Percentiles rank a stretch among this genome's conserved stretches.
These are phyloP conservation scores for Hibiscus trionum DNA, from an alignment of 345 rosid genomes.

Conservation along the genomic window DNA sequence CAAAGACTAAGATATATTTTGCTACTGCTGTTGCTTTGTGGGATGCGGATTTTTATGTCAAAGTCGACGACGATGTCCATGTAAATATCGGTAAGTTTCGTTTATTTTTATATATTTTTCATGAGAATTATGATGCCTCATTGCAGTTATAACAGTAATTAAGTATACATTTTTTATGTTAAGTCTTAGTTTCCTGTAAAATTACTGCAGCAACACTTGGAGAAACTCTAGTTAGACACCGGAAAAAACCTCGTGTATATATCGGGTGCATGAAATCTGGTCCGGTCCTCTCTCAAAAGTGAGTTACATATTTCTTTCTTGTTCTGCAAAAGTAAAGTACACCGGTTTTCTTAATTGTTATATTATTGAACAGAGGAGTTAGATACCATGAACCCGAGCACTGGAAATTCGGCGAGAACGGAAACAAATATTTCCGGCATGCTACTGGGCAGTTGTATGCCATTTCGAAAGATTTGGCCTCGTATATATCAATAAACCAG, in stretches of 20 bases:
- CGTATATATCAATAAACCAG: slow-evolving; percentile 94
- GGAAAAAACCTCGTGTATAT: slow-evolving; percentile 64
- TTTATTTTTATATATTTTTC: neutral
- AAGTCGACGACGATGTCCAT: slow-evolving; percentile 98
- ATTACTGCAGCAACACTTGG: slow-evolving; percentile 76
- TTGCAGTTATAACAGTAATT: neutral
- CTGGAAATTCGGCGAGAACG: slow-evolving; percentile 96
- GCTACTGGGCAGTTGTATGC: slow-evolving; percentile 96
- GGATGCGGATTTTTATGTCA: slow-evolving; percentile 97
- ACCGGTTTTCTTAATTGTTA: neutral
- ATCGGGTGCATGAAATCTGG: slow-evolving; percentile 99
- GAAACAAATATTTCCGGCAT: slow-evolving; percentile 95
- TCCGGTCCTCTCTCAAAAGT: slow-evolving; percentile 90
- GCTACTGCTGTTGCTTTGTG: slow-evolving; percentile 78
- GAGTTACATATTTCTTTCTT: slow-evolving; percentile 15
- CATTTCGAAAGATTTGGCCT: slow-evolving; percentile 85
- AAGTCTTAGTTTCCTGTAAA: slow-evolving; percentile 7
- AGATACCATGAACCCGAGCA: slow-evolving; percentile 94
- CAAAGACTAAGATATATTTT: slow-evolving; percentile 89
- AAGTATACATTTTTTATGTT: neutral
- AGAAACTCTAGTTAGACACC: slow-evolving; percentile 75
- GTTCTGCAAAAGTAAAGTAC: neutral
- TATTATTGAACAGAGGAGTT: slow-evolving; percentile 59
- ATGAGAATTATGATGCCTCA: neutral
- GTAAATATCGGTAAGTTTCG: slow-evolving; percentile 69